These are phyloP conservation scores for Debaryomyces nepalensis DNA, from an alignment of 1,139 yeast species.

Conservation along the genomic window DNA sequence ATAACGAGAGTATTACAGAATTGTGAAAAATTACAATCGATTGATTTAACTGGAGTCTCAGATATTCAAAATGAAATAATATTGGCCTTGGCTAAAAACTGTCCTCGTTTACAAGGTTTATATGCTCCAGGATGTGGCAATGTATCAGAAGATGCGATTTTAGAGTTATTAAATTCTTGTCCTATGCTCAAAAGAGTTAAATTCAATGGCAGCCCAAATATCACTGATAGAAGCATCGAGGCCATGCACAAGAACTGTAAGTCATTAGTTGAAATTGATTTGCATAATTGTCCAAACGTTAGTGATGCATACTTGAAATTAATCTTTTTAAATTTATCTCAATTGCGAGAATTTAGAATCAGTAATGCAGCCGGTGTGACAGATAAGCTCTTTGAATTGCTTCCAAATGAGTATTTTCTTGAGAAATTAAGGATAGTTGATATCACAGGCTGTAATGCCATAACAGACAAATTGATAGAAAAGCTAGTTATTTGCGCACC, in stretches of 20 bases:
- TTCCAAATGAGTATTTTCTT: conserved; percentile 48
- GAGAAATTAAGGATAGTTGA: conserved; percentile 75
- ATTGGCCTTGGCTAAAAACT: conserved; percentile 67
- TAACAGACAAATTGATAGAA: conserved; percentile 81
- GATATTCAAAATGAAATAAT: conserved; percentile 71
- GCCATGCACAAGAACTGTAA: conserved; percentile 73
- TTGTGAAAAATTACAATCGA: conserved; percentile 77
- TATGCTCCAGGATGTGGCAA: conserved; percentile 84
- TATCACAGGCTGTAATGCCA: conserved; percentile 80
- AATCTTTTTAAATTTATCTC: conserved; percentile 69
- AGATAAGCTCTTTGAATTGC: conserved; percentile 59
- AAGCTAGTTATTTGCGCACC: conserved; percentile 80
- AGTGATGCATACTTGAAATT: conserved; percentile 63
- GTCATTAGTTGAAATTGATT: conserved; percentile 84
- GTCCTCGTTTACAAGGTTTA: conserved; percentile 83
- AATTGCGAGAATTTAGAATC: conserved; percentile 80
- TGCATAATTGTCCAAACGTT: conserved; percentile 79
- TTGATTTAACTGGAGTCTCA: conserved; percentile 87
- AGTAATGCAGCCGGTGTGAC: conserved; percentile 75
- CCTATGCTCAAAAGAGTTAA: conserved; percentile 82
- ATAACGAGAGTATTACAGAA: conserved; percentile 64
- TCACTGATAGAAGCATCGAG: conserved; percentile 71
- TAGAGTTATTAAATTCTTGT: conserved; percentile 62
- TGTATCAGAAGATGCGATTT: conserved; percentile 70
- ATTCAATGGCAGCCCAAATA: conserved; percentile 69